phyloP scores from a whole-genome alignment of 257 asterid genomes.

The Leptodermis oblonga region DNA sequence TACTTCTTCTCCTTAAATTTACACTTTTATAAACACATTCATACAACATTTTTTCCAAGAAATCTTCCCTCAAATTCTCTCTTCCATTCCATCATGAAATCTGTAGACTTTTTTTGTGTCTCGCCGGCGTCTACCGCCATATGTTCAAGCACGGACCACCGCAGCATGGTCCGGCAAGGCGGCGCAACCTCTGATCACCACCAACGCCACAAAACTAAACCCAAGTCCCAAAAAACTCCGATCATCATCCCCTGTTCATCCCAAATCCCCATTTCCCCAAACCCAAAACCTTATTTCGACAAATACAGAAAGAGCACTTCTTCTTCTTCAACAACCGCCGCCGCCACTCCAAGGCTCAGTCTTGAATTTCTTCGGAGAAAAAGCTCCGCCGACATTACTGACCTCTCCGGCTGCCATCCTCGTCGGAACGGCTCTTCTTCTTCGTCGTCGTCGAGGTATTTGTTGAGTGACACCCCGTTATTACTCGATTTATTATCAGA shows the following conservation, averaged over 20 bases:
- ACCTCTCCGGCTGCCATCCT: constrained; percentile 17
- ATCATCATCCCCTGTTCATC: constrained; percentile 54
- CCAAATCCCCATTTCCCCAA: constrained; percentile 59
- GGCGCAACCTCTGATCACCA: constrained; percentile 26
- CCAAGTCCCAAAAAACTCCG: constrained; percentile 18
- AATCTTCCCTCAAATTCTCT: constrained; percentile 24
- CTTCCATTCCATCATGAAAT: constrained; percentile 39
- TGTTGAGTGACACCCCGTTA: constrained; percentile 45
- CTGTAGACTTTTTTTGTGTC: constrained; percentile 70
- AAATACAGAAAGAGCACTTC: constrained; percentile 25
- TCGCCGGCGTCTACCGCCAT: constrained; percentile 89
- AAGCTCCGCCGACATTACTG: constrained; percentile 64
- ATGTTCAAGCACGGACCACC: constrained; percentile 70
- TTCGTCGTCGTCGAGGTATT: constrained; percentile 29
- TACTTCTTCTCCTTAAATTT: neutral
- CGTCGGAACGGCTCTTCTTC: constrained; percentile 27
- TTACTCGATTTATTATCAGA: constrained; percentile 25
- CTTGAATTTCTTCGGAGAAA: constrained; percentile 41
- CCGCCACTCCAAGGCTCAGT: constrained; percentile 15
- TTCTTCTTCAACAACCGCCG: neutral
- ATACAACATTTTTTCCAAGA: constrained; percentile 19
- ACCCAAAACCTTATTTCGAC: constrained; percentile 22
- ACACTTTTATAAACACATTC: constrained; percentile 39
- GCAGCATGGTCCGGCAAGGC: constrained; percentile 43
- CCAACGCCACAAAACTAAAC: constrained; percentile 13